Base-by-base conservation (phyloP, 2,329 filamentous ascomycete genomes). In the Colletotrichum caudatum region DNA sequence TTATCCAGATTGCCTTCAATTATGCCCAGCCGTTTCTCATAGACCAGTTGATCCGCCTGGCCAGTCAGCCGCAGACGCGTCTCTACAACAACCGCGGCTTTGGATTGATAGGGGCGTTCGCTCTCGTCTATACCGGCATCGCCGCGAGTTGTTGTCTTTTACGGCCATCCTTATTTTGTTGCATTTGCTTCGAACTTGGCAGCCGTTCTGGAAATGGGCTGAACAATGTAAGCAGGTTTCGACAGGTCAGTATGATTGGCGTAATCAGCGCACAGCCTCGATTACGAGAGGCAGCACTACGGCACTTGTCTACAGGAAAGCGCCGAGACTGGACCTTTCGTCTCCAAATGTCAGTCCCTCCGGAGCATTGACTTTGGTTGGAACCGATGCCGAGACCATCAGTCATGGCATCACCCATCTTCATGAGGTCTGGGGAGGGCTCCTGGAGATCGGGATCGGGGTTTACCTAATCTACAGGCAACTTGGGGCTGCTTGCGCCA, bases 401-500 rank as follows among this genome's bases (percentile, higher is more conserved):
- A 73, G 71, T 5, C 73, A 73, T 39, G 74, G 63, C 29, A 72
- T 77, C 23, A 62, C 66, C 29, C 71, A 71, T 39, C 53, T 75
- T 1, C 73, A 77, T 59, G 76, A 78, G 53, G 61, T 76, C 9
- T 76, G 76, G 73, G 74, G 74, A 1, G 75, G 69, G 16, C 59
- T 76, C 0, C 33, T 78, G 26, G 77, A 80, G 56, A 75, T 80
- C 29, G 76, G 51, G 0, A 62, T 80, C 39, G 77, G 77, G 3
- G 75, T 77, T 18, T 79, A 76, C 54, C 69, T 80, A 7, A 72
- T 80, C 18, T 73, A 75, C 26, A 62, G 75, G 12, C 73, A 86
- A 67, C 78, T 87, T 3, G 76, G 78, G 61, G 74, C 84, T 81
- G 82, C 81, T 1, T 83, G 82, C 70, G 74, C 82, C 0, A 76